Base-by-base conservation (phyloP, 305 asterid genomes). In the Fraxinus baroniana region DNA sequence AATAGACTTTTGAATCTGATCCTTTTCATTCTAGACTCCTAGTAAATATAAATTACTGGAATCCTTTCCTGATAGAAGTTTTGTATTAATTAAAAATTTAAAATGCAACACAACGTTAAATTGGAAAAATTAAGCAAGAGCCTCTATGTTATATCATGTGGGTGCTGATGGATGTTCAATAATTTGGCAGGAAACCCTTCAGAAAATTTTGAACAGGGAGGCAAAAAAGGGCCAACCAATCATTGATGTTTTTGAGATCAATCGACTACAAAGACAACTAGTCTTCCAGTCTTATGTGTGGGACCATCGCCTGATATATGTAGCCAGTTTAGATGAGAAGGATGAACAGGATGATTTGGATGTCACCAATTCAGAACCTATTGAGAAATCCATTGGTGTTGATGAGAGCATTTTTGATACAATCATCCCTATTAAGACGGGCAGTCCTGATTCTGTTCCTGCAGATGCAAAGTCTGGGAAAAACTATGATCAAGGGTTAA, bases 281-380 rank as follows among this genome's bases (percentile, higher is more conserved):
- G 79, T 94, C 44, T 86, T 94, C 84, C 98, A 93, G 89, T 94
- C 98, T 41, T 96, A 90, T 81, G 84, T 92, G 87, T 96, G 99
- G 99, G 99, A 96, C 87, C 95, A 86, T 78, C 95, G 94, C 41
- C 92, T 96, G 86, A 87, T 91, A 85, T 83, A 88, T 75, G 92
- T 93, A 36, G 90, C 93, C 78, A 88, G 87, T 89, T 77, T 85
- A 79, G 91, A 86, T 83, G 87, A 82, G 37, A 87, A 82, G 79
- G 84, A 28, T 79, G 80, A 80, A 85, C 87, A 86, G 18, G 76
- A 82, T 80, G 87, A 85, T 75, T 82, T 46, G 76, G 89, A 86
- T 74, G 80, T 80, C 44, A 24, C 88, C 62, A 77, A 79, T 68
- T 74, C 85, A 81, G 94, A 89, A 77, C 86, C 87, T 78, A 57